A percentile compares a stretch with the other conserved stretches of the same genome.
Conservation (phyloP, 495 filamentous ascomycete species). For the Saxophila tyrrhenica region DNA sequence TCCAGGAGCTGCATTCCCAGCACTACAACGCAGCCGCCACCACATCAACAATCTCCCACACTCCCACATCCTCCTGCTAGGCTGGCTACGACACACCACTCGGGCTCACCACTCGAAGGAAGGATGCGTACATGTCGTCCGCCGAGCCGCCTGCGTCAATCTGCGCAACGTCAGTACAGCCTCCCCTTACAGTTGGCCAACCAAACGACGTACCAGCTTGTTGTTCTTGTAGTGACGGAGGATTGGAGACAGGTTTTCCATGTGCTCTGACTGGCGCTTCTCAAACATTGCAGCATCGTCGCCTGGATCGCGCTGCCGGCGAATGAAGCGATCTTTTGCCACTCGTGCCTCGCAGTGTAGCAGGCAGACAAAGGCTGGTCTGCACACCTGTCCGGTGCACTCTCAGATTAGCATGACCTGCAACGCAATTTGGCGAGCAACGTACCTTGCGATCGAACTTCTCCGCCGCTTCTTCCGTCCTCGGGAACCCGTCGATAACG, state of each 20-base stretch:
- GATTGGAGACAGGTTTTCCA: not conserved
- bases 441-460: not conserved
- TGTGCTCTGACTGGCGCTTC: not conserved
- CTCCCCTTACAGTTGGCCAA: not conserved
- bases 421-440: not conserved
- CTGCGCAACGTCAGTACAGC: not conserved
- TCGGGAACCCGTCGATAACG: not conserved
- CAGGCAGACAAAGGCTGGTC: not conserved
- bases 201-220: not conserved
- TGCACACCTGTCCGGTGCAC: not conserved
- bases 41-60: no score
- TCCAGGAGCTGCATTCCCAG: no score
- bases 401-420: not conserved
- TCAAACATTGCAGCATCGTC: constrained; percentile 1
- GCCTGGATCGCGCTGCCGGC: not conserved
- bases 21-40: no score
- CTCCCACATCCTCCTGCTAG: not conserved
- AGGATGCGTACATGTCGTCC: not conserved
- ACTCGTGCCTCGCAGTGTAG: not conserved
- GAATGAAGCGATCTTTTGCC: not conserved
- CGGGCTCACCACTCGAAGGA: not conserved
- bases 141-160: not conserved
- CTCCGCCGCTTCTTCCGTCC: not conserved
- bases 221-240: not conserved
- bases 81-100: no score